These are phyloP conservation scores for Verticillium nubilum DNA, from an alignment of 2,329 filamentous ascomycete species.

Conservation along the genomic window DNA sequence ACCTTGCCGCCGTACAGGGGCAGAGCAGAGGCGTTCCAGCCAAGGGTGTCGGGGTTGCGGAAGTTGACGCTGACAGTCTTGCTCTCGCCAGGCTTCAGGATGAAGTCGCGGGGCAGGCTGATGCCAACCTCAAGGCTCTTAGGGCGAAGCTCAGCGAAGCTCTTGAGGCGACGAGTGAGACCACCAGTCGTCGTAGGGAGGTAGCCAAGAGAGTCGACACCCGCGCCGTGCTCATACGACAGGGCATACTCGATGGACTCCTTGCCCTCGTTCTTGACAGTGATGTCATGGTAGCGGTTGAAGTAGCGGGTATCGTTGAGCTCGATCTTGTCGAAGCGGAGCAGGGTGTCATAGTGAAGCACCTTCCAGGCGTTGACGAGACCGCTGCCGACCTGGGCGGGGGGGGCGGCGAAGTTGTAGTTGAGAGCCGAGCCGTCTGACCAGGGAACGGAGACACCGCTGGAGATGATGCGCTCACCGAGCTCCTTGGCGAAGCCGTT, in stretches of 20 bases:
- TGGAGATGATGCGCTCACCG: conserved; percentile 24
- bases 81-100: conserved; percentile 18
- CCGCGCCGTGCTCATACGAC: conserved; percentile 22
- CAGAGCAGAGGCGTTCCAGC: conserved; percentile 18
- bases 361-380: conserved; percentile 35
- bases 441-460: conserved; percentile 20
- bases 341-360: conserved; percentile 27
- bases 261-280: conserved; percentile 31
- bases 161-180: conserved; percentile 9
- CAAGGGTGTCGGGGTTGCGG: conserved; percentile 17
- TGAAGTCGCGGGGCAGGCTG: conserved; percentile 16
- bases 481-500: conserved; percentile 21
- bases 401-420: conserved; percentile 19
- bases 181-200: neutral
- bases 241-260: conserved; percentile 25
- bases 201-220: conserved; percentile 26
- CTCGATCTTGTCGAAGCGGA: conserved; percentile 32
- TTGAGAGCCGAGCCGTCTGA: conserved; percentile 14
- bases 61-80: conserved; percentile 21
- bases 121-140: conserved; percentile 12
- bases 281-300: conserved; percentile 16
- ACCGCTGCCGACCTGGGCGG: conserved; percentile 34
- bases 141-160: conserved; percentile 15
- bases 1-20: conserved; percentile 30
- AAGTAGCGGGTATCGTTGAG: conserved; percentile 40